phyloP scores from a whole-genome alignment of 1,284 basidiomycete species.

The Sporisorium exsertum region DNA sequence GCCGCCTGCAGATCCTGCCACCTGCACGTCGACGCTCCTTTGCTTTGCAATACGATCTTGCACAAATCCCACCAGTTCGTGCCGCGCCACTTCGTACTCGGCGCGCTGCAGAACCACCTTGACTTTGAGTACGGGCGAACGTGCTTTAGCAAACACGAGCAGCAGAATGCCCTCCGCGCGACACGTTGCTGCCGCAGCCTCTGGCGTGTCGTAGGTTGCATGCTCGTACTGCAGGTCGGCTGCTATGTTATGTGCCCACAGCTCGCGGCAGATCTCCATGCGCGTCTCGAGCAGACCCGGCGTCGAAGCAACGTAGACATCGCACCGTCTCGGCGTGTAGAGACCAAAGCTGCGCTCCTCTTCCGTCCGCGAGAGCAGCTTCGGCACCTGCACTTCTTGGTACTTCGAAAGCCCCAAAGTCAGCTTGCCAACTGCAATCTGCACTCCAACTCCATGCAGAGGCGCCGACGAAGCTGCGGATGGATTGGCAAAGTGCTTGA shows the following conservation, averaged over 20 bases:
- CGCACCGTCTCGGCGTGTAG: slow-evolving; percentile 86
- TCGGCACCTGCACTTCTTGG: slow-evolving; percentile 78
- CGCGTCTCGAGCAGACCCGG: slow-evolving; percentile 80
- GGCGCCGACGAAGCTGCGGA: slow-evolving; percentile 34
- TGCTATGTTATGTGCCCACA: slow-evolving; percentile 85
- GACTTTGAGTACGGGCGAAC: slow-evolving; percentile 61
- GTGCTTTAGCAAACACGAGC: slow-evolving; percentile 60
- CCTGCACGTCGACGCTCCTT: slow-evolving; percentile 48
- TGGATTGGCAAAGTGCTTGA: slow-evolving; percentile 76
- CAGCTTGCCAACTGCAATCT: slow-evolving; percentile 84
- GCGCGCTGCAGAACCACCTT: slow-evolving; percentile 56
- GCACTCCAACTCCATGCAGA: slow-evolving; percentile 78
- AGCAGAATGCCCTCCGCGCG: slow-evolving; percentile 66
- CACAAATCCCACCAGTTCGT: slow-evolving; percentile 58
- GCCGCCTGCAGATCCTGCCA: slow-evolving; percentile 31
- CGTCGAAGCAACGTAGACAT: slow-evolving; percentile 79
- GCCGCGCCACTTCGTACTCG: slow-evolving; percentile 60
- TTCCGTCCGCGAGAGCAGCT: slow-evolving; percentile 75
- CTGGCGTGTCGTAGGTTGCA: slow-evolving; percentile 58
- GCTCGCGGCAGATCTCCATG: slow-evolving; percentile 79
- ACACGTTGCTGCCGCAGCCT: slow-evolving; percentile 60
- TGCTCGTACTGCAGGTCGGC: slow-evolving; percentile 84
- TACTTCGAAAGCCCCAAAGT: slow-evolving; percentile 75
- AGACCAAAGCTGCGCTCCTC: slow-evolving; percentile 86
- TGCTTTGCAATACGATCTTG: slow-evolving; percentile 59